Evolutionary conservation across 108 stramenopile species (phyloP), one percentile per base, ranked within the genome.

Genomic region (Cyclotella choctawhatcheeana): DNA sequence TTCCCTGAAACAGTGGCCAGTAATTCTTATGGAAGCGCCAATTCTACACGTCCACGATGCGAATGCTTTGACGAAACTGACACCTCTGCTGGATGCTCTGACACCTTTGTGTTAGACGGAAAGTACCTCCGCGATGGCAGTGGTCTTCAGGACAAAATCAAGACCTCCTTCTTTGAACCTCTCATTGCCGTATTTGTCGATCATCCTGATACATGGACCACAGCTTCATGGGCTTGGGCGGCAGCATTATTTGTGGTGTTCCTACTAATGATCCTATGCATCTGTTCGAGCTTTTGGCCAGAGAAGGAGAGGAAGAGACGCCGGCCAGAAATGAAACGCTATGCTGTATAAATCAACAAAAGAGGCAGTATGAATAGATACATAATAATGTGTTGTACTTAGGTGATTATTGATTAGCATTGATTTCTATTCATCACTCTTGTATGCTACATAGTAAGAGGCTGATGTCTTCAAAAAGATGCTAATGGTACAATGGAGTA

Each of bases 211-310:
- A 85, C 83, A 31, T 94, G 93, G 93, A 89, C 86, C 20, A 86
- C 86, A 12, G 80, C 87, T 24, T 74, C 77, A 21, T 94, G 93
- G 93, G 88, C 88, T 4, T 94, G 93, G 93, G 90, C 89, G 10
- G 87, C 87, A 31, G 93, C 88, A 24, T 64, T 94, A 31, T 66
- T 94, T 45, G 82, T 86, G 2, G 81, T 94, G 32, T 89, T 89
- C 47, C 56, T 94, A 47, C 34, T 94, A 10, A 82, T 94, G 86
- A 60, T 94, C 26, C 76, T 94, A 5, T 94, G 93, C 48, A 85
- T 92, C 35, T 94, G 93, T 69, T 93, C 93, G 14, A 86, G 85
- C 48, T 93, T 88, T 69, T 93, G 88, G 86, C 92, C 92, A 43
- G 74, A 79, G 55, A 84, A 74, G 21, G 67, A 66, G 47, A 79